Conservation (phyloP, 345 rosid genomes). For the Rhizophora mangle region DNA sequence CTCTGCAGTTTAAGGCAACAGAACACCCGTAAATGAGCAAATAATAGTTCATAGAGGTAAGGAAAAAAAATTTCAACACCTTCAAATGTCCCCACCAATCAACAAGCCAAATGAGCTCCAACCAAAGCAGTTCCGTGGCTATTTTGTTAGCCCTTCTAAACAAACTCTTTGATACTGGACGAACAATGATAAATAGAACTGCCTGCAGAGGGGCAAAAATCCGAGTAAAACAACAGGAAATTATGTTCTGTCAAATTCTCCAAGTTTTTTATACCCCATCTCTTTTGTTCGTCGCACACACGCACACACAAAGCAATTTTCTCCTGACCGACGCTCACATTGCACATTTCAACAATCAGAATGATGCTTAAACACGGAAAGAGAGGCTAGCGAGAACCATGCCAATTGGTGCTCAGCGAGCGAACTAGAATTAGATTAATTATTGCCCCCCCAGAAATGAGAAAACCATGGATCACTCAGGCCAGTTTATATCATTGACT, state of each 20-base stretch:
- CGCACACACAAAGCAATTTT: too few relatives aligned
- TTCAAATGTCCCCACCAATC: slow-evolving; percentile 98
- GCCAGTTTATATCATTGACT: background rate
- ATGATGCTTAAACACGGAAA: too few relatives aligned
- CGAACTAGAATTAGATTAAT: background rate
- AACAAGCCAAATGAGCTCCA: slow-evolving; percentile 84
- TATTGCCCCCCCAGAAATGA: background rate
- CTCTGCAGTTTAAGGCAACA: background rate
- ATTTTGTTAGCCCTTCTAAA: slow-evolving; percentile 70
- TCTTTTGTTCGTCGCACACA: too few relatives aligned
- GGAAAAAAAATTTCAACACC: slow-evolving; percentile 36
- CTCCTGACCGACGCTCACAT: too few relatives aligned
- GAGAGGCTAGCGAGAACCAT: background rate
- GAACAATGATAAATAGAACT: slow-evolving; percentile 56
- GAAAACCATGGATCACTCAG: background rate
- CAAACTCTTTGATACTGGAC: slow-evolving; percentile 72
- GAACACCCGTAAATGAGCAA: background rate
- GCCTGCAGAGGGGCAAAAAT: slow-evolving; percentile 50
- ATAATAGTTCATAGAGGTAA: background rate
- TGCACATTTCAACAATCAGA: too few relatives aligned
- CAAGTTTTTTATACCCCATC: too few relatives aligned
- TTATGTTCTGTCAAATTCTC: background rate
- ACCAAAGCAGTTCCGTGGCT: slow-evolving; percentile 81
- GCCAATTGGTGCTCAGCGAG: background rate
- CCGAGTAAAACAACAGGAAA: background rate